Base-by-base conservation (phyloP, 768 basidiomycete species). In the Peribolospora baueri region DNA sequence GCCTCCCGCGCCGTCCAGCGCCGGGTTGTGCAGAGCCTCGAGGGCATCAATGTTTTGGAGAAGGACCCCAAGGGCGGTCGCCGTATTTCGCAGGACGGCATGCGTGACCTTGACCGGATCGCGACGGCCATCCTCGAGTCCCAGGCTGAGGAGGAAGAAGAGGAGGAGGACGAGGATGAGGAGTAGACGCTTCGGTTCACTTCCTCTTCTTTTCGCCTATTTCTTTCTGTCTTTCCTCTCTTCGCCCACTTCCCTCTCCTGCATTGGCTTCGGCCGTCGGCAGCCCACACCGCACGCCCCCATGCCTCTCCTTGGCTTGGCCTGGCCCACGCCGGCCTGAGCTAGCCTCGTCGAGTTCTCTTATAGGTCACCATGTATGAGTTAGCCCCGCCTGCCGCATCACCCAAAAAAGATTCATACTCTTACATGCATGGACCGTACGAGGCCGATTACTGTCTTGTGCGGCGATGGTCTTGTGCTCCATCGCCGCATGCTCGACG, bases 41-140 rank as follows among this genome's bases (percentile, higher is more conserved):
- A 95, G 76, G 93, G 91, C 76, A 95, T 98, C 66, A 90, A 90
- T 65, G 93, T 97, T 57, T 75, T 97, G 64, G 93, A 97, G 73
- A 76, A 81, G 71, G 78, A 82, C 58, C 87, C 90, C 66, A 59
- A 61, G 45, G 93, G 91, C 63, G 91, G 91, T 59, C 80, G 93
- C 65, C 79, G 84, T 72, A 91, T 97, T 68, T 80, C 79, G 67
- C 90, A 95, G 72, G 91, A 95, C 66, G 91, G 91, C 60, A 84
- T 86, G 70, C 81, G 88, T 64, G 88, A 93, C 68, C 74, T 91
- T 70, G 85, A 88, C 69, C 84, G 85, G 56, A 88, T 88, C 68
- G 84, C 85, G 43, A 85, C 84, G 13, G 81, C 85, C 50, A 83
- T 88, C 8, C 79, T 85, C 4, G 58, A 56, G 42, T 37, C 47